Conservation (phyloP, 2,329 filamentous ascomycete species). For the Cordyceps cicadae region DNA sequence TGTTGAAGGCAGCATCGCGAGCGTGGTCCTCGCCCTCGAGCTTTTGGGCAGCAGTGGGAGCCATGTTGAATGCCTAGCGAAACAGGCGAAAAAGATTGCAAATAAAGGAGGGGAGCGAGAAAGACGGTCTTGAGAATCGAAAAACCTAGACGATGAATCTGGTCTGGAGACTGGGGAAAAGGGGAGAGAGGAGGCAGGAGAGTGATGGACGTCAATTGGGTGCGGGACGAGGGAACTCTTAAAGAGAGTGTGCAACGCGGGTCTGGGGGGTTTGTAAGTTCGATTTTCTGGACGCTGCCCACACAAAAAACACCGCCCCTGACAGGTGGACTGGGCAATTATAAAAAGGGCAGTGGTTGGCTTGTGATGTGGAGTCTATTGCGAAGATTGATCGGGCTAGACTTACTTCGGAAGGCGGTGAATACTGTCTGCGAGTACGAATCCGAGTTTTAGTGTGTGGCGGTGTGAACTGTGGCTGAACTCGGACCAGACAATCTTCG, state of each 20-base stretch:
- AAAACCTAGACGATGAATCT: neutral
- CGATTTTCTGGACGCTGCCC: conserved; percentile 9
- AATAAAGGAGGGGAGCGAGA: neutral
- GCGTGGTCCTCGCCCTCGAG: conserved; percentile 77
- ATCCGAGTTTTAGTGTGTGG: conserved; percentile 11
- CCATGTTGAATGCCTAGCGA: conserved; percentile 33
- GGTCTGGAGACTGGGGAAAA: neutral
- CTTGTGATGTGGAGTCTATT: neutral
- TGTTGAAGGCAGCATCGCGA: conserved; percentile 86
- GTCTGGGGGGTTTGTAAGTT: neutral
- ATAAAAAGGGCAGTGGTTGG: neutral
- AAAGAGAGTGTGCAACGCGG: conserved; percentile 2
- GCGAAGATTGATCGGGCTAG: neutral
- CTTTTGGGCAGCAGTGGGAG: conserved; percentile 29
- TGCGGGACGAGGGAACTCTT: conserved; percentile 9
- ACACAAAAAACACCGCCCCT: conserved; percentile 6
- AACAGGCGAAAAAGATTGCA: neutral
- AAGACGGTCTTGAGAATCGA: neutral
- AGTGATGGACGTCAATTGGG: conserved; percentile 4
- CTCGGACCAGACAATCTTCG: neutral
- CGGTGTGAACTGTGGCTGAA: neutral
- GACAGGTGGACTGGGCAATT: conserved; percentile 12
- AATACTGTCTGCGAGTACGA: conserved; percentile 15
- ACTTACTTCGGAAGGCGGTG: conserved; percentile 12
- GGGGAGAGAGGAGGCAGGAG: neutral